Evolutionary conservation across 176 grass and related monocot genomes (phyloP).

Genomic region (Rhynchospora tenuis): DNA sequence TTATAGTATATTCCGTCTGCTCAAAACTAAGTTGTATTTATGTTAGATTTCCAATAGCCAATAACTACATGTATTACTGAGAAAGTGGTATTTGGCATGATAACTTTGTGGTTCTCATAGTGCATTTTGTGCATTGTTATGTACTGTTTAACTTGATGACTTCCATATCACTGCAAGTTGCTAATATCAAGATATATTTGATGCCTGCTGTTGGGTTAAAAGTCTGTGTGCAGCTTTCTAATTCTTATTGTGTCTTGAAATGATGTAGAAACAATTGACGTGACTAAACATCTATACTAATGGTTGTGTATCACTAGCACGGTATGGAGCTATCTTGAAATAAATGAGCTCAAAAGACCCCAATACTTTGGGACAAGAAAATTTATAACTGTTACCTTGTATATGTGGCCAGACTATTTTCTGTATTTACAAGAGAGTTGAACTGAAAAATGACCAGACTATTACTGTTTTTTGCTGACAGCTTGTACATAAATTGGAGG

Average conservation of each 20-base stretch:
- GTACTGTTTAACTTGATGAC: neutral
- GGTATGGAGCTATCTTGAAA: neutral
- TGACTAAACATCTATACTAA: constrained; percentile 27
- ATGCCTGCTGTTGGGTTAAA: constrained; percentile 3
- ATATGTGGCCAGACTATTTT: neutral
- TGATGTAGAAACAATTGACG: constrained; percentile 20
- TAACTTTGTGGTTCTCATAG: neutral
- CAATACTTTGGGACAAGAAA: neutral
- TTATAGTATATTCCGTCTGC: neutral
- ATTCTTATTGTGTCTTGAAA: constrained; percentile 16
- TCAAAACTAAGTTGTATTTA: neutral
- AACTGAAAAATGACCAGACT: no score
- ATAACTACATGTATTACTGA: neutral
- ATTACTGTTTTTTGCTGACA: no score
- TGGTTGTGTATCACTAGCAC: constrained; percentile 3
- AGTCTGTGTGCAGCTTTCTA: constrained; percentile 26
- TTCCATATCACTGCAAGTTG: neutral
- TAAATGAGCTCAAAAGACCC: neutral
- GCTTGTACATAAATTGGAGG: no score
- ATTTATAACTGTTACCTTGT: neutral
- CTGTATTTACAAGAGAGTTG: neutral
- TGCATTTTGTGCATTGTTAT: neutral
- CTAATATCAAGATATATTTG: neutral
- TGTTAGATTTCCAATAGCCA: neutral
- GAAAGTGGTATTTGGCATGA: neutral